Percentiles rank a stretch among this genome's conserved stretches.
phyloP scores from a whole-genome alignment of 1,284 basidiomycete species.

The Irpex rosettiformis region DNA sequence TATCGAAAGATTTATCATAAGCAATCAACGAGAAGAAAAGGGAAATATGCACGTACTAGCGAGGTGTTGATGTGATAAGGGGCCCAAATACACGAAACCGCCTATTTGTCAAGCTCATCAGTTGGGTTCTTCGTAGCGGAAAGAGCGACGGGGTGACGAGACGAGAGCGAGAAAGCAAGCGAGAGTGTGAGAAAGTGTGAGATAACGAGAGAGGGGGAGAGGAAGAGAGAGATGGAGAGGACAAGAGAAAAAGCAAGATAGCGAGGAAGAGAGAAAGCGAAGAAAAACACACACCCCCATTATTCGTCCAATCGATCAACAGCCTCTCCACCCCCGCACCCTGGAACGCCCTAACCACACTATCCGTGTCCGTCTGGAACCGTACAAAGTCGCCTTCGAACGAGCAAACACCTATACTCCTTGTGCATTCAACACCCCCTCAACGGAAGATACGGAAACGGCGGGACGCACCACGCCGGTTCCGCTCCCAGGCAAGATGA shows the following conservation, averaged over 20 bases:
- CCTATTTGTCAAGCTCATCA: slow-evolving; percentile 36
- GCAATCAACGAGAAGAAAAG: neutral
- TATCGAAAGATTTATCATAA: neutral
- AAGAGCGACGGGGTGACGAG: no score
- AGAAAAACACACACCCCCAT: slow-evolving; percentile 51
- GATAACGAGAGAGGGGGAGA: no score
- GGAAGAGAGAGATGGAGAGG: no score
- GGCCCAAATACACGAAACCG: slow-evolving; percentile 59
- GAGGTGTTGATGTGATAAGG: slow-evolving; percentile 57
- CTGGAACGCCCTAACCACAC: slow-evolving; percentile 45
- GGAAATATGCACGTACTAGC: slow-evolving; percentile 32
- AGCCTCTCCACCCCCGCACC: slow-evolving; percentile 45
- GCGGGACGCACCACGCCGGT: slow-evolving; percentile 49
- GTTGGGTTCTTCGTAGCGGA: neutral
- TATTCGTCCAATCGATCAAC: slow-evolving; percentile 58
- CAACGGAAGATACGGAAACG: neutral
- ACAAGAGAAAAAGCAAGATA: no score
- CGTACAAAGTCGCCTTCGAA: slow-evolving; percentile 47
- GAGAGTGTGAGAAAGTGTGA: no score
- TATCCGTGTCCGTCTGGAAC: slow-evolving; percentile 52
- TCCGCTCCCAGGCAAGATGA: slow-evolving; percentile 51
- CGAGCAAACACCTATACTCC: slow-evolving; percentile 50
- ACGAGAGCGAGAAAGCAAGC: no score
- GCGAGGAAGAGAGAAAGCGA: no score
- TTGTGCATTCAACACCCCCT: neutral